Base-by-base conservation (phyloP, 2,329 filamentous ascomycete species). In the Colletotrichum truncatum region DNA sequence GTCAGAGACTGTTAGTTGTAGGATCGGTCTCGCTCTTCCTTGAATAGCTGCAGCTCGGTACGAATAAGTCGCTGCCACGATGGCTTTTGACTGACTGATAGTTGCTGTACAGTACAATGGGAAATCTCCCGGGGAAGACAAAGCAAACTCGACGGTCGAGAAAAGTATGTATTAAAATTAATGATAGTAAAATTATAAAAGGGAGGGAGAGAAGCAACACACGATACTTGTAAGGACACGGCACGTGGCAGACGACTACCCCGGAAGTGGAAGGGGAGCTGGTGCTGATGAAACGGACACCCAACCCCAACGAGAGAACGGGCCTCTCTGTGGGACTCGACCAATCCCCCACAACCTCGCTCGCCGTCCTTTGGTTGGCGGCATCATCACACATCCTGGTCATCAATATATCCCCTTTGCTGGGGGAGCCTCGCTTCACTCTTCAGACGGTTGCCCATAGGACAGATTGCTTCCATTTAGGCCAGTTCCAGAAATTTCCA, bases 301-400 rank as follows among this genome's bases (percentile, higher is more conserved):
- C 38, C 54, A 55, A 52, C 57, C 45, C 54, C 60, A 52, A 52
- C 34, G 41, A 49, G 41, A 49, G 46, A 38, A 43, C 48, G 41
- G 56, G 41, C 23, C 62, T 41, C 56, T 61, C 48, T 41, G 25
- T 26, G 28, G 30, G 36, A 41, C 41, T 48, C 25, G 38, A 38
- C 32, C 32, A 21, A 16, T 51, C 14, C 32, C 28, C 48, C 60
- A 64, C 38, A 46, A 46, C 38, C 43, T 51, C 38, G 48, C n/a
- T 57, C 45, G 51, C 63, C 59, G 16, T 51, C 43, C 26, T 52
- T 28, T 58, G 63, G 49, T 63, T 56, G 63, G 45, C 36, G 59
- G 38, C 51, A 52, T 38, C 14, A 28, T 39, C 38, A 53, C 18
- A 45, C 18, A 26, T 14, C 52, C 59, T n/a, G 28, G 52, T 52